Evolutionary conservation across 2,329 filamentous ascomycete species (phyloP), one percentile per base, ranked within the genome.

Genomic region (Laburnicola sp.): DNA sequence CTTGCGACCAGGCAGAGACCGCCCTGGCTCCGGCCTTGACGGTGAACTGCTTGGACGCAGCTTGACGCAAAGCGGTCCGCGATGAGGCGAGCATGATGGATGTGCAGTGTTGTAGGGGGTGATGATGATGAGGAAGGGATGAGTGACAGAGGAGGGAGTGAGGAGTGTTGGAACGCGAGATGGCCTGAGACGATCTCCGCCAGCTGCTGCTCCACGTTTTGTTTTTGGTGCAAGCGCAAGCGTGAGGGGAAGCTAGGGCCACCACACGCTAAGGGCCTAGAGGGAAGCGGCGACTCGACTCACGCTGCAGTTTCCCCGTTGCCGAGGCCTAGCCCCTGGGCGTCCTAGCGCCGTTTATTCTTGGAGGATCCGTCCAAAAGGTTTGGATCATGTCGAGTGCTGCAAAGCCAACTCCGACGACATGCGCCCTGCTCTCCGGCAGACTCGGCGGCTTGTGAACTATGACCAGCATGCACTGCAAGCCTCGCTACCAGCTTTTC

Each of bases 1-100:
- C 91, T 69, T 89, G 88, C 71, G 89, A 85, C 92, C 93, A 97
- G 63, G 88, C 89, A 55, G 91, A 96, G 64, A 84, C 86, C 66
- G 86, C 83, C 71, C 83, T 79, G 59, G 78, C 73, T 62, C 77
- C 77, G 45, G 62, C 57, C 55, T 58, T 68, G 60, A 69, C 46
- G 41, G 63, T 58, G 54, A 71, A 59, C 53, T 68, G 68, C 65
- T 68, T 69, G 50, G 59, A 56, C 22, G 69, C 66, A 57, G 69
- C 69, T 56, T 72, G 70, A 57, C 73, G 69, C 62, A 73, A 55
- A 31, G 68, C 70, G 53, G 65, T 68, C 57, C 71, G 66, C 48
- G 71, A 72, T 45, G 70, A 69, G 50, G 70, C 60, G 51, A 74
- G 64, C 68, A 73, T 73, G 57, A 36, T 64, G 56, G 37, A 35